Conservation (phyloP, 139 green algal species). For the Picochlorum sp. region DNA sequence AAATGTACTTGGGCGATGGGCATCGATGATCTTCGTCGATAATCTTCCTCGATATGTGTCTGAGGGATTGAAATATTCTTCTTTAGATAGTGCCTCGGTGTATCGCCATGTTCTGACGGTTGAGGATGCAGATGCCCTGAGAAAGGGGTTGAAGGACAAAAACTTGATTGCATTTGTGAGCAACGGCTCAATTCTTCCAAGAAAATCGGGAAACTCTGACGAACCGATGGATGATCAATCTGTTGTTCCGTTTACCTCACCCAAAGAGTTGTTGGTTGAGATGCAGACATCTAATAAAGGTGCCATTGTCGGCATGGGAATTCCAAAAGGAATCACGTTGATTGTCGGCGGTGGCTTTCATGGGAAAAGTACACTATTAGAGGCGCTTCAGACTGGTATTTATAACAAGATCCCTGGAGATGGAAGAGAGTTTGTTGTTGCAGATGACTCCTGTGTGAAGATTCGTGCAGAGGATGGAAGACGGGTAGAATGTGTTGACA, state of each 20-base stretch:
- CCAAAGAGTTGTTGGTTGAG: conserved; percentile 27
- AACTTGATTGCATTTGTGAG: conserved; percentile 59
- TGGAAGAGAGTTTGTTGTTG: conserved; percentile 55
- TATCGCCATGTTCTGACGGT: conserved; percentile 39
- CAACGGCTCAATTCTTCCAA: conserved; percentile 53
- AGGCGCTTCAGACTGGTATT: conserved; percentile 52
- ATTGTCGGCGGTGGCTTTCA: conserved; percentile 60
- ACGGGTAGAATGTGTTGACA: conserved; percentile 48
- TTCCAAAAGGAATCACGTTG: conserved; percentile 51
- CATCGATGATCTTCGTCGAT: conserved; percentile 34
- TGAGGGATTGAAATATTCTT: conserved; percentile 22
- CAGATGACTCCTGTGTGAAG: conserved; percentile 41
- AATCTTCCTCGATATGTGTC: conserved; percentile 41
- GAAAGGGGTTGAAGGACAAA: conserved; percentile 23
- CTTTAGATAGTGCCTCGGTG: conserved; percentile 23
- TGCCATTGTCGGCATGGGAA: conserved; percentile 44
- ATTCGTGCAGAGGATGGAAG: conserved; percentile 61
- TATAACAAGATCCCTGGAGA: conserved; percentile 67
- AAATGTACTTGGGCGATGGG: conserved; percentile 46
- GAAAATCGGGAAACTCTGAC: conserved; percentile 33
- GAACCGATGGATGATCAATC: conserved; percentile 27
- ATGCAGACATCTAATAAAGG: conserved; percentile 45
- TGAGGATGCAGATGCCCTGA: conserved; percentile 47
- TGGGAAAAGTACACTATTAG: conserved; percentile 61
- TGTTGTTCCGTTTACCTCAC: conserved; percentile 37